A percentile compares a stretch with the other conserved stretches of the same genome.
These are phyloP conservation scores for Dactylella cylindrospora DNA, from an alignment of 2,329 filamentous ascomycete species.

Conservation along the genomic window DNA sequence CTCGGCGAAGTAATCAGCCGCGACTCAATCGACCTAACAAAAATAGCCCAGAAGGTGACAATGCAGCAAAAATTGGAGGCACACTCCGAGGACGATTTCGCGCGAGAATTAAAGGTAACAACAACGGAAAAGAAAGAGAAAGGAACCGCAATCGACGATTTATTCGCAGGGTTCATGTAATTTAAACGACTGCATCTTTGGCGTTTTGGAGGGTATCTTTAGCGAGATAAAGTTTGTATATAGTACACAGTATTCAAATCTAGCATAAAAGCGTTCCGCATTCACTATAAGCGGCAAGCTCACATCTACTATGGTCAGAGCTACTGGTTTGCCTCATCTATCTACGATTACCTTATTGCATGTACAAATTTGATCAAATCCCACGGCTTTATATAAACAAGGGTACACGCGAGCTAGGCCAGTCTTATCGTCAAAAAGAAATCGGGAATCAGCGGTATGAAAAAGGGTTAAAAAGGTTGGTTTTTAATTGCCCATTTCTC, in stretches of 20 bases:
- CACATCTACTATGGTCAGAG: no score
- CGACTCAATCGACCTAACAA: slow-evolving; percentile 6
- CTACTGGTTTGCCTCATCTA: no score
- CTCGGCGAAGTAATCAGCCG: slow-evolving; percentile 32
- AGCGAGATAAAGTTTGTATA: background rate
- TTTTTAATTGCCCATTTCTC: slow-evolving; percentile 45
- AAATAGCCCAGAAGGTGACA: slow-evolving; percentile 4
- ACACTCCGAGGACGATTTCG: background rate
- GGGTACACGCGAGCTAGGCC: no score
- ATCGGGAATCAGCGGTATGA: slow-evolving; percentile 16
- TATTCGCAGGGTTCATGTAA: slow-evolving; percentile 14
- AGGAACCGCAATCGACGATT: slow-evolving; percentile 32
- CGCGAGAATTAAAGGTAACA: no score
- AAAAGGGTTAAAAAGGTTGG: slow-evolving; percentile 41
- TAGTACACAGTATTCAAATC: background rate
- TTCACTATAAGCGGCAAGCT: no score
- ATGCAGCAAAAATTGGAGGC: slow-evolving; percentile 20
- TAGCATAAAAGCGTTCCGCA: no score
- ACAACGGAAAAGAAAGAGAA: slow-evolving; percentile 1
- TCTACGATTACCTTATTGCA: no score
- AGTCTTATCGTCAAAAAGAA: slow-evolving; percentile 10
- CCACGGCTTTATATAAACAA: no score
- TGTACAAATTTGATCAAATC: no score
- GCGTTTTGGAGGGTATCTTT: no score
- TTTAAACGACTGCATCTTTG: no score